Evolutionary conservation across 306 rosid genomes (phyloP).

Genomic region (Mimosa bimucronata): DNA sequence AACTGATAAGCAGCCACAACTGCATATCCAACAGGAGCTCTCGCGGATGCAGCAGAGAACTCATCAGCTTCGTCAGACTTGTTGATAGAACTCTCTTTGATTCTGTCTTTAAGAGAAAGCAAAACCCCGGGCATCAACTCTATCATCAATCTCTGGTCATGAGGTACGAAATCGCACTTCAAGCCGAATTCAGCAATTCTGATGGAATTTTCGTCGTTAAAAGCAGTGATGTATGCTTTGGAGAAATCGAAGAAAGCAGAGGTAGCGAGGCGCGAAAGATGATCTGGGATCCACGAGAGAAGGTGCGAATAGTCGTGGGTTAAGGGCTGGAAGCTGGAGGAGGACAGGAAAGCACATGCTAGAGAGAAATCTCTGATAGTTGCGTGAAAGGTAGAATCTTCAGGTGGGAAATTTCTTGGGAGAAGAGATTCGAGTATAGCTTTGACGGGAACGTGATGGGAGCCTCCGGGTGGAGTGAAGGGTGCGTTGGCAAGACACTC

Average conservation of each 20-base stretch:
- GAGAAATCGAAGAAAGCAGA: slow-evolving; percentile 58
- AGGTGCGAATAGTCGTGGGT: slow-evolving; percentile 44
- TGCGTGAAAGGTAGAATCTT: slow-evolving; percentile 35
- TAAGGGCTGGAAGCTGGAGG: slow-evolving; percentile 52
- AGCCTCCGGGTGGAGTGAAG: slow-evolving; percentile 45
- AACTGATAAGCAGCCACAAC: slow-evolving; percentile 79
- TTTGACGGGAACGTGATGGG: slow-evolving; percentile 61
- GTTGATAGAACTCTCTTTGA: slow-evolving; percentile 79
- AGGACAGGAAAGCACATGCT: slow-evolving; percentile 70
- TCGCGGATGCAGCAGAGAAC: slow-evolving; percentile 80
- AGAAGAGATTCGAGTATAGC: slow-evolving; percentile 68
- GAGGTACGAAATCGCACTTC: slow-evolving; percentile 40
- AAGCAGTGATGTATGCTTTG: slow-evolving; percentile 40
- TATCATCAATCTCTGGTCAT: slow-evolving; percentile 60
- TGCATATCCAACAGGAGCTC: slow-evolving; percentile 75
- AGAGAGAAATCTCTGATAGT: slow-evolving; percentile 66
- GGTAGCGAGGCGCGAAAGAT: slow-evolving; percentile 54
- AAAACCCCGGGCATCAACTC: slow-evolving; percentile 71
- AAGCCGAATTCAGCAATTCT: slow-evolving; percentile 55
- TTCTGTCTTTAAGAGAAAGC: slow-evolving; percentile 63
- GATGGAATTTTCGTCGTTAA: slow-evolving; percentile 36
- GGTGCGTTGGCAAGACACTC: slow-evolving; percentile 46
- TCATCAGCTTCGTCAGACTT: slow-evolving; percentile 63
- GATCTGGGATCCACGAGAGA: slow-evolving; percentile 72
- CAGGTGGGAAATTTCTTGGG: slow-evolving; percentile 28